phyloP scores from a whole-genome alignment of 176 grass and related monocot species.

The Aegilops tauschii region DNA sequence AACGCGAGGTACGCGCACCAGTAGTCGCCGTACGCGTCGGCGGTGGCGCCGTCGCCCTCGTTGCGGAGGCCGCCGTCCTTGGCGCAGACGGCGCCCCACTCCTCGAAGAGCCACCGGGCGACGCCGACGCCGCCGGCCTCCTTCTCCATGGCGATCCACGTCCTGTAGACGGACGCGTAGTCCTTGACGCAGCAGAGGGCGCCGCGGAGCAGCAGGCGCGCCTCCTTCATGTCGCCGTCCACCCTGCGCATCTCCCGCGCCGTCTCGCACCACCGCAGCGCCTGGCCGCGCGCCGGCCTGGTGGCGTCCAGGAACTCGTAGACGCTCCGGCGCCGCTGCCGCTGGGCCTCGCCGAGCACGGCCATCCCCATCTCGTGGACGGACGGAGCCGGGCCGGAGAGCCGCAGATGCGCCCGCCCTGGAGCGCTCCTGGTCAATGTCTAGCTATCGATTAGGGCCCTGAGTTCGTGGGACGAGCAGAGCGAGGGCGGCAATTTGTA shows the following conservation, averaged over 20 bases:
- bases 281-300: background rate
- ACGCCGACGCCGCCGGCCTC: background rate
- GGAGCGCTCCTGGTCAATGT: background rate
- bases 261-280: background rate
- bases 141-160: slow-evolving; percentile 19
- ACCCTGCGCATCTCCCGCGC: background rate
- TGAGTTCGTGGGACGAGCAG: background rate
- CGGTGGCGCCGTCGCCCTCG: background rate
- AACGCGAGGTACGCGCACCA: slow-evolving; percentile 13
- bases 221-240: background rate
- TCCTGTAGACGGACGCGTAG: background rate
- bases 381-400: background rate
- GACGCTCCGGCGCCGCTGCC: background rate
- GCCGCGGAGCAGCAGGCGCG: background rate
- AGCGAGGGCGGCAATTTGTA: background rate
- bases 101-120: background rate
- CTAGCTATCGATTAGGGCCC: background rate
- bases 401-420: background rate
- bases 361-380: background rate
- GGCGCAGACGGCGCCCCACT: background rate
- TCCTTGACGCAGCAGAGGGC: background rate
- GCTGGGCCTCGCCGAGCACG: background rate
- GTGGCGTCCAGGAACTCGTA: background rate
- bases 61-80: background rate
- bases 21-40: background rate